Base-by-base conservation (phyloP, 2,329 filamentous ascomycete genomes). In the Microdochium bolleyi region DNA sequence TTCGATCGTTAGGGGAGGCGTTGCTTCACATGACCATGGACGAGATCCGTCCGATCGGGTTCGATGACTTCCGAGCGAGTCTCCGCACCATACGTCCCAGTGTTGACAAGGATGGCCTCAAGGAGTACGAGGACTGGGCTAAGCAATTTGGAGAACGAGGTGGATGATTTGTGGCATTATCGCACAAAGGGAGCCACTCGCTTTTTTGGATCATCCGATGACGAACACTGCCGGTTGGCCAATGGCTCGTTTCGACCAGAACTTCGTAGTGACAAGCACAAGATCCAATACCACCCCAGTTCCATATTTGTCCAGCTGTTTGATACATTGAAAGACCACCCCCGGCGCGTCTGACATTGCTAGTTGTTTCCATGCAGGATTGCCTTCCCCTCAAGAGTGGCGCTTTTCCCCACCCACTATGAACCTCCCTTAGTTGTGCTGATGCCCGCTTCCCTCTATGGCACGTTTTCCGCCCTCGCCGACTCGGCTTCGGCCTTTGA, bases 81-180 rank as follows among this genome's bases (percentile, higher is more conserved):
- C 73, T 99, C 55, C 73, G 76, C 41, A 95, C 85, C 16, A 97
- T 99, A 57, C 78, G 92, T 49, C 92, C 94, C 0, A 95, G 89
- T 68, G 92, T 99, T 2, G 90, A 89, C 64, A 88, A 85, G 65
- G 77, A 89, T 51, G 91, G 94, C 0, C 70, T 99, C 38, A 87
- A 89, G 65, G 82, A 91, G 64, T 96, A 95, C 67, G 94, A 97
- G 69, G 87, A 95, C 57, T 99, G 94, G 94, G 91, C 94, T 2
- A 84, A 70, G 65, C 87, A 95, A 66, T 99, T 94, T 76, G 94
- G 94, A 48, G 94, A 99, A 70, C 76, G 92, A 41, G 92, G 91
- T 34, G 90, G 90, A 21, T 95, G 71, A 68, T 14, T 8, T 16
- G 24, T 19, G 53, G 50, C 14, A 30, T 11, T 30, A 11, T 11